Base-by-base conservation (phyloP, 2,329 filamentous ascomycete genomes). In the Xylaria digitata region DNA sequence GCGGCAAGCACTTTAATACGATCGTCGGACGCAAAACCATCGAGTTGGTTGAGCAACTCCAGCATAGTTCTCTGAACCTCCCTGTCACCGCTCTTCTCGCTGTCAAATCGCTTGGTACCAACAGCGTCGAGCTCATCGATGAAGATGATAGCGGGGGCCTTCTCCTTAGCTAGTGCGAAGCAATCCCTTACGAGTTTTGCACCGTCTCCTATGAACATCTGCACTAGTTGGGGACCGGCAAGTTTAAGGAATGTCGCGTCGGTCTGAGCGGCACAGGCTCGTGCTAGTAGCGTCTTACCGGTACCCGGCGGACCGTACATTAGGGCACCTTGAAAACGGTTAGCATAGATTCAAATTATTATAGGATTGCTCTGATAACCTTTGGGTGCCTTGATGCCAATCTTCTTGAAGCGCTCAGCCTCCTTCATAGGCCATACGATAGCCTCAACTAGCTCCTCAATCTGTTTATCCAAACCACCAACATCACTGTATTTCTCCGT, bases 391-490 rank as follows among this genome's bases (percentile, higher is more conserved):
- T 99, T 99, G 86, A 99, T 99, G 74, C 96, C 96, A 76, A 99
- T 97, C 87, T 97, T 98, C 87, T 97, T 98, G 85, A 99, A 99
- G 21, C 95, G 89, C 75, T 99, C 96, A 1, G 96, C 94, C 83
- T 99, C 95, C 87, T 98, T 98, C 96, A 99, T 99, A 1, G 96
- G 96, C 95, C 95, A 98, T 34, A 99, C 96, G 56, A 99, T 96
- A 63, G 96, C 96, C 83, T 99, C 96, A 8, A 99, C 94, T 61
- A 99, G 87, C 83, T 99, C 96, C 80, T 97, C 95, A 77, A 99
- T 99, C 85, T 99, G 96, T 84, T 99, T 99, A 82, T 97, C 94
- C 75, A 99, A 82, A 58, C 96, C 96, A 82, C 96, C 96, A 15
- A 99, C 96, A 83, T 99, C 96, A 61, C 91, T 96, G 83, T 99